Evolutionary conservation across 2,329 filamentous ascomycete genomes (phyloP).

Genomic region (Phialophora chinensis): DNA sequence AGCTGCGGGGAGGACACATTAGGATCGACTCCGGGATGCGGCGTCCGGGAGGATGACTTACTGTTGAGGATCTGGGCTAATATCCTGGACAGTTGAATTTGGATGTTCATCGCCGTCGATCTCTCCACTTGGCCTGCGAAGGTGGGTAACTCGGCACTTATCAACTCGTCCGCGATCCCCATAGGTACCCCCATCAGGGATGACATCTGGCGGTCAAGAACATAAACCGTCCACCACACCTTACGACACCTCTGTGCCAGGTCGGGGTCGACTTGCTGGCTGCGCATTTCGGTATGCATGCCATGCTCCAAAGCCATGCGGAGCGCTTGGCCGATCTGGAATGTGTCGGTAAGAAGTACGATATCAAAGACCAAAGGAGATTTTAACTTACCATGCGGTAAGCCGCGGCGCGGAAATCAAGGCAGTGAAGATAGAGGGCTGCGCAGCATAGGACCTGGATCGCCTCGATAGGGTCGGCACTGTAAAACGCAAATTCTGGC

Average conservation of each 20-base stretch:
- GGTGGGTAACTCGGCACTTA: constrained; percentile 55
- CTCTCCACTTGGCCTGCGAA: constrained; percentile 50
- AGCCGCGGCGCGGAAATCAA: constrained; percentile 56
- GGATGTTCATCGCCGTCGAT: constrained; percentile 51
- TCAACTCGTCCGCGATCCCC: constrained; percentile 58
- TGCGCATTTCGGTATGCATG: constrained; percentile 60
- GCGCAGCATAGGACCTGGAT: constrained; percentile 60
- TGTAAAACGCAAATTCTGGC: constrained; percentile 51
- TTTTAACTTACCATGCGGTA: constrained; percentile 51
- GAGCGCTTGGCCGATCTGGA: constrained; percentile 59
- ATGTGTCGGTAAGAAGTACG: neutral
- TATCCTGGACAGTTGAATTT: constrained; percentile 55
- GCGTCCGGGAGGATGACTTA: constrained; percentile 39
- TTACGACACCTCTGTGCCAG: constrained; percentile 56
- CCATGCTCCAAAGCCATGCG: constrained; percentile 57
- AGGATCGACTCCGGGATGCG: neutral
- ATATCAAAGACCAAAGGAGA: neutral
- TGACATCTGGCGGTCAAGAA: constrained; percentile 61
- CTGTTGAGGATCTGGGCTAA: constrained; percentile 54
- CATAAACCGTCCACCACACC: constrained; percentile 62
- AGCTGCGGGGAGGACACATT: constrained; percentile 40
- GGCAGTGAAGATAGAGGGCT: constrained; percentile 59
- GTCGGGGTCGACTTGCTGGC: constrained; percentile 48
- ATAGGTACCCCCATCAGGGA: constrained; percentile 60
- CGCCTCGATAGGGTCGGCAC: constrained; percentile 53